Evolutionary conservation across 1,139 yeast species (phyloP), one percentile per base, ranked within the genome.

Genomic region (Zygoascus meyerae): DNA sequence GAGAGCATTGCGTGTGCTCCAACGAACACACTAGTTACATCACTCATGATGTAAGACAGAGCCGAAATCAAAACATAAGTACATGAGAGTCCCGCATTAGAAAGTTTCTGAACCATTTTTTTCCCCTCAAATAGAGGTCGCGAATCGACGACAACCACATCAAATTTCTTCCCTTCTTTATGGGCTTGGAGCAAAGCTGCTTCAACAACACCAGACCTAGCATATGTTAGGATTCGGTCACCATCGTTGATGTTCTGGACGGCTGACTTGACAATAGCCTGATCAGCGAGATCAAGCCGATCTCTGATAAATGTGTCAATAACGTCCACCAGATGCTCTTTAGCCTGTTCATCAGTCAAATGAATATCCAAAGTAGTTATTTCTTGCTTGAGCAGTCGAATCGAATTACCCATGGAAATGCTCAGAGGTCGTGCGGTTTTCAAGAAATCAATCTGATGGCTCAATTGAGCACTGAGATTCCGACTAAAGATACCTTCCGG

Each of bases 1-100:
- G 97, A 87, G 50, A 92, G 74, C 86, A 94, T 90, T 33, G 97
- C 95, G 63, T 92, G 97, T 0, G 98, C 98, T 9, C 98, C 98
- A 37, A 94, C 71, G 64, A 94, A 84, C 5, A 92, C 95, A 55
- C 86, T 84, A 57, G 92, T 94, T 26, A 92, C 94, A 55, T 85
- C 87, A 54, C 82, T 79, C 54, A 90, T 74, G 9, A 89, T 83
- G 10, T 94, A 79, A 4, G 92, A 79, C 44, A 94, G 72, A 8
- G 95, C 84, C 47, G 83, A 83, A 52, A 92, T 79, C 55, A 89
- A 70, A 30, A 84, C 86, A 61, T 92, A 94, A 44, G 83, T 79
- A 37, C 81, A 78, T 51, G 79, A 79, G 33, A 85, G 70, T 2
- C 82, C 83, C 11, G 71, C 69, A 4, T 67, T 66, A 2, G 86